A percentile compares a stretch with the other conserved stretches of the same genome.
Conservation (phyloP, 1,284 basidiomycete genomes). For the Papiliotrema terrestris region DNA sequence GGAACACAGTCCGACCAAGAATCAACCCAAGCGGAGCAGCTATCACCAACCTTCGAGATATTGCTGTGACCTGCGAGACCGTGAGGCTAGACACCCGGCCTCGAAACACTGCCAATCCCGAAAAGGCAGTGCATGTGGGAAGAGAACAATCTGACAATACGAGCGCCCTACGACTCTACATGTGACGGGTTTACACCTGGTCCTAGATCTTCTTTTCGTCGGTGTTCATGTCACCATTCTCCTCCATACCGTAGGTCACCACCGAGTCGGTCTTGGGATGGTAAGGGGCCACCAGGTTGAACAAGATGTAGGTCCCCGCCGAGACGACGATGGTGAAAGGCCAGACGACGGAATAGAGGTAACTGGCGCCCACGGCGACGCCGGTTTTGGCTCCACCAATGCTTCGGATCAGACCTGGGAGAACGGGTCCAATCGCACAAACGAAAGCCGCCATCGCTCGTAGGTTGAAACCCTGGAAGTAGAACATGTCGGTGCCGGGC, state of each 20-base stretch:
- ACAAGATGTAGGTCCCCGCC: background rate
- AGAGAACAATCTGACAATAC: no score
- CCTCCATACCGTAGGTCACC: background rate
- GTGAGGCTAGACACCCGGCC: no score
- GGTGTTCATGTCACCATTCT: background rate
- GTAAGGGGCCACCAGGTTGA: background rate
- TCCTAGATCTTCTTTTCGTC: conserved; percentile 4
- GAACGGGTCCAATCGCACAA: conserved; percentile 1
- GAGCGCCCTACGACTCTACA: no score
- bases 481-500: conserved; percentile 25
- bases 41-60: no score
- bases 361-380: conserved; percentile 2
- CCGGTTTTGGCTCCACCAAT: conserved; percentile 5
- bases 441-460: conserved; percentile 21
- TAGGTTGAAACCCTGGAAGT: conserved; percentile 24
- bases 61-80: no score
- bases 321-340: conserved; percentile 6
- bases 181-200: no score
- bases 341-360: conserved; percentile 10
- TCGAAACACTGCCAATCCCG: no score
- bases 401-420: conserved; percentile 9
- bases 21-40: no score
- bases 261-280: background rate
- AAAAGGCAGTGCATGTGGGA: no score
- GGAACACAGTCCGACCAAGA: no score